Evolutionary conservation across 2,329 filamentous ascomycete species (phyloP), one percentile per base, ranked within the genome.

Genomic region (Cercospora citrullina): DNA sequence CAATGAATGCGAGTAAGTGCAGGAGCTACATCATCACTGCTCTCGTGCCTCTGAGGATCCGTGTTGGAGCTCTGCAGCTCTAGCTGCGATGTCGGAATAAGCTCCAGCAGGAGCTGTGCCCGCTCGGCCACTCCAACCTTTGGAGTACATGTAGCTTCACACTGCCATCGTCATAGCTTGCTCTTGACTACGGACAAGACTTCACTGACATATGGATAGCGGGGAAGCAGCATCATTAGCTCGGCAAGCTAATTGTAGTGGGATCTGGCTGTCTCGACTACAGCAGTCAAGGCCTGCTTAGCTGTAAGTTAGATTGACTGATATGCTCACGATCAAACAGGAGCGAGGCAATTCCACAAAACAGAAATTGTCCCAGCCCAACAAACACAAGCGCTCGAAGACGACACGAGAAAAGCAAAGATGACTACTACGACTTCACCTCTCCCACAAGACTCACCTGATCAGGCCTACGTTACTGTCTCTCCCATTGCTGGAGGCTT

Each of bases 401-500:
- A 16, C 45, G 45, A 51, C 36, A 42, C 6, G 5, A 5, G 21
- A 26, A 23, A 1, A 14, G 9, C n/a, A 36, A 61, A 39, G 0
- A 66, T 66, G 64, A 9, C 48, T 23, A 61, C 10, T 9, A 3
- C 59, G 3, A 51, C 23, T 59, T 64, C 65, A 28, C 61, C 69
- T 18, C 72, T 76, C 1, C 76, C 76, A 51, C 53, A 71, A 31
- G 45, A 75, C 16, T 60, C 63, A 0, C 28, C 64, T 4, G 60
- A 76, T 28, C 76, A 77, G 60, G 65, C 62, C 45, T 74, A 75
- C 62, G 76, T 77, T 16, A 74, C 73, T 6, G 72, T 77, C 60
- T 77, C 75, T 1, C 75, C 76, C 10, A 73, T 77, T 21, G 70
- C 75, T 33, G 76, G 73, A 16, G 76, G 76, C 62, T 76, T 72